These are phyloP conservation scores for Apophysomyces elegans DNA, from an alignment of 371 early-diverging fungal genomes.

Conservation along the genomic window DNA sequence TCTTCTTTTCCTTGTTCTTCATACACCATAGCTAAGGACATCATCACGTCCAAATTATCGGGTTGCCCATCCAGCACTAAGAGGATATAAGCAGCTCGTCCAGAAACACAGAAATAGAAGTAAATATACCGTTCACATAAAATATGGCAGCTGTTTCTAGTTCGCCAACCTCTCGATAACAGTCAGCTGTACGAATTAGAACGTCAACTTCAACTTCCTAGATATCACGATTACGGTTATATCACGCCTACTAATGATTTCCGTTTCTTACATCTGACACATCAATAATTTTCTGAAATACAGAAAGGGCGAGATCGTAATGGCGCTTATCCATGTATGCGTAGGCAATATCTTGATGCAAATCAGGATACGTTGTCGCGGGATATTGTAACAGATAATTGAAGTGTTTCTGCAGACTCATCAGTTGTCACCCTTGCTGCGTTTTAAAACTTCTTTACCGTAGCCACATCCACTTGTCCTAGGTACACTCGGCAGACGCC, in stretches of 20 bases:
- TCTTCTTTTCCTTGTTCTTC: constrained; percentile 84
- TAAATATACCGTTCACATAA: constrained; percentile 46
- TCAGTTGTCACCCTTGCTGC: background rate
- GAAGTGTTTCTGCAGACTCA: constrained; percentile 64
- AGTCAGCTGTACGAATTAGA: constrained; percentile 66
- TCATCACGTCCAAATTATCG: constrained; percentile 72
- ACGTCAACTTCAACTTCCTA: constrained; percentile 54
- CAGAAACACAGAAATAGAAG: background rate
- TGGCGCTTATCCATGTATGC: constrained; percentile 75
- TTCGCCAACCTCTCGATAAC: constrained; percentile 74
- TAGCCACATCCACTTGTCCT: constrained; percentile 69
- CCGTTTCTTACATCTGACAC: constrained; percentile 52
- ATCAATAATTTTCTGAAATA: constrained; percentile 65
- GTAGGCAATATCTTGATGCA: constrained; percentile 84
- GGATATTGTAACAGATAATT: constrained; percentile 58
- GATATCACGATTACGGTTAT: background rate
- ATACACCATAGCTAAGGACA: constrained; percentile 82
- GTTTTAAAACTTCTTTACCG: constrained; percentile 43
- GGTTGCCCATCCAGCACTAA: constrained; percentile 58
- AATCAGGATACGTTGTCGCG: constrained; percentile 70
- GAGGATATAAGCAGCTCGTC: background rate
- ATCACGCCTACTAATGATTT: background rate
- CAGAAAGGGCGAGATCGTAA: constrained; percentile 65
- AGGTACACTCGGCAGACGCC: constrained; percentile 82
- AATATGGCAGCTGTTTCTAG: constrained; percentile 66